Base-by-base conservation (phyloP, 202 grass and related monocot species). In the Cymbopogon flexuosus region DNA sequence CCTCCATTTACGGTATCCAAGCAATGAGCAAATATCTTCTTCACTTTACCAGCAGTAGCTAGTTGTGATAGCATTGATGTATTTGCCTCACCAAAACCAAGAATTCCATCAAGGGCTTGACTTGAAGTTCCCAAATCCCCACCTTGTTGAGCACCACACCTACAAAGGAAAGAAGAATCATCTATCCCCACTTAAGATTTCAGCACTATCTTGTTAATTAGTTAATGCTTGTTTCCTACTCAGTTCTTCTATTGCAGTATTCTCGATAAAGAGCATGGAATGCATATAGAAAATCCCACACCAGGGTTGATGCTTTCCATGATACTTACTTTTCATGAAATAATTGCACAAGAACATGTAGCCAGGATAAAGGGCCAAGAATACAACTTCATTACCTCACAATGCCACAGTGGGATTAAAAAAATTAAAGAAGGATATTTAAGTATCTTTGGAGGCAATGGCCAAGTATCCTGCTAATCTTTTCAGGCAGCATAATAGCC, bases 81-180 rank as follows among this genome's bases (percentile, higher is more conserved):
- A 85, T 98, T 95, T 79, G 92, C 86, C 77, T 98, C 87, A n/a
- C 96, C 96, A 77, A 98, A 98, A 90, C 96, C 96, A 41, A 98
- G 57, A 89, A 98, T 98, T 72, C 96, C 96, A 64, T 98, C 96
- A 78, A 98, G 90, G 31, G 96, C 96, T 88, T 93, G 84, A 27
- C 56, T 90, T 81, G 96, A 85, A 81, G 19, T 91, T 68, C 88
- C 90, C 80, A 98, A 86, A 84, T 98, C 96, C 30, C 96, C 96
- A 88, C 89, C 90, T 90, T 99, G 96, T 58, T 95, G 84, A 52
- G 96, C 92, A 82, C 96, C 92, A 81, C 96, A 99, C 65, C 96
- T 95, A 78, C 11, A 78, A 85, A 82, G 51, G 73, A 82, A 57
- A 82, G 18, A 63, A 82, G 9, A 54, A 24, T 19, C 40, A 72